These are phyloP conservation scores for Moesziomyces parantarcticus DNA, from an alignment of 1,284 basidiomycete species.

Conservation along the genomic window DNA sequence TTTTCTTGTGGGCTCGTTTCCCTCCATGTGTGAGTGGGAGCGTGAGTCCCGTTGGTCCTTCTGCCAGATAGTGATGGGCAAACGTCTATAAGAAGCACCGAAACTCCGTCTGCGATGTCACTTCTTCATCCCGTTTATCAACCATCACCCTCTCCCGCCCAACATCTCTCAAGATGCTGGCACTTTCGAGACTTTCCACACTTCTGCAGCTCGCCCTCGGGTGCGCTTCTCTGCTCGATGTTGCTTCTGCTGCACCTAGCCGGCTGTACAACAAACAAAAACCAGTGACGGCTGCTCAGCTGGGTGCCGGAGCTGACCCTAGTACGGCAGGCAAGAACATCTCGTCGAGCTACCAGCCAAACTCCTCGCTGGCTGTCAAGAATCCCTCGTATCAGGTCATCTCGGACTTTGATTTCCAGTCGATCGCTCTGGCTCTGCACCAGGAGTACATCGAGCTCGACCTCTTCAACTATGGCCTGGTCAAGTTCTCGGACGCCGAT, in stretches of 20 bases:
- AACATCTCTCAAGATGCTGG: conserved; percentile 5
- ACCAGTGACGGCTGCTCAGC: conserved; percentile 22
- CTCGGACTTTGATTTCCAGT: conserved; percentile 52
- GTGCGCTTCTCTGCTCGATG: conserved; percentile 13
- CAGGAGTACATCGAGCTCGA: conserved; percentile 62
- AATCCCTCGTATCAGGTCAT: conserved; percentile 44
- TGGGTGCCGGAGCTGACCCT: conserved; percentile 33
- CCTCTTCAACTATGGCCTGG: conserved; percentile 55
- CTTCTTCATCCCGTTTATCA: not conserved
- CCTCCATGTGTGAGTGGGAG: no score
- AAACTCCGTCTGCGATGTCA: no score
- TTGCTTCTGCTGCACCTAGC: conserved; percentile 19
- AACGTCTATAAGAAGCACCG: no score
- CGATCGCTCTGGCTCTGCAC: conserved; percentile 44
- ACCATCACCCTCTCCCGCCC: not conserved
- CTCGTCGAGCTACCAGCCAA: conserved; percentile 37
- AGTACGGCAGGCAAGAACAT: conserved; percentile 37
- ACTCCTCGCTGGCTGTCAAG: conserved; percentile 27
- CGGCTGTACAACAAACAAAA: conserved; percentile 9
- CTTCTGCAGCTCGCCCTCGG: conserved; percentile 10
- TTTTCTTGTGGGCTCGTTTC: no score
- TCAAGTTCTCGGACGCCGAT: conserved; percentile 52
- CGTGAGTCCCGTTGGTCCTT: no score
- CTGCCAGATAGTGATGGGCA: no score
- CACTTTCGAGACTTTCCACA: conserved; percentile 3